Evolutionary conservation across 148 eudicot genomes (phyloP), one percentile per base, ranked within the genome.

Genomic region (Camellia japonica): DNA sequence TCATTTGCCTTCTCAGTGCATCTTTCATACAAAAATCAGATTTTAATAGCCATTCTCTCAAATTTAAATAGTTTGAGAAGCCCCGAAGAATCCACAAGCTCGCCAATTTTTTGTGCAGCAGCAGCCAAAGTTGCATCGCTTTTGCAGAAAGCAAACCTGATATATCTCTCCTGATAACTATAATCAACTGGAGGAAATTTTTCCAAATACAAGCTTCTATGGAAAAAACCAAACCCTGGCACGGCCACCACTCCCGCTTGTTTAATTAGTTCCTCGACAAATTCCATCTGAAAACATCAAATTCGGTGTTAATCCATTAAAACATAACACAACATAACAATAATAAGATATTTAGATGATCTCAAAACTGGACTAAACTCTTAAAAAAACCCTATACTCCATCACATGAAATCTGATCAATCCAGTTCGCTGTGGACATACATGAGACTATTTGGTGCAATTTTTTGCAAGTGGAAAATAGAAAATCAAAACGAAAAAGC

Each of bases 61-160:
- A 6, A 61, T 63, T 83, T 63, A 68, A 93, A 90, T 61, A 93
- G 64, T 82, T 85, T 92, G 79, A 92, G 91, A 55, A 69, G 65
- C 16, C 95, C 93, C 2, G 86, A 81, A 52, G 85, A 77, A 80
- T 93, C 86, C 30, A 89, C 88, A 76, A 93, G 87, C 44, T 62
- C 85, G 30, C 82, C 79, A 63, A 93, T 82, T 84, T 85, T 92
- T 78, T 73, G 82, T 44, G 86, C 85, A 84, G 98, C 98, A 80
- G 91, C 87, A 71, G 82, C 75, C 71, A 96, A 80, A 38, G 97
- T 96, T 12, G 86, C 81, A 30, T 84, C 85, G 76, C 91, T 87
- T 84, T 96, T 96, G 89, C 99, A 93, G 87, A 92, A 96, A 65
- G 98, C 99, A 70, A 93, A 91, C 75, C 99, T 85, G 79, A 96